Conservation (phyloP, 495 filamentous ascomycete genomes). For the Penicillium simplicissimum region DNA sequence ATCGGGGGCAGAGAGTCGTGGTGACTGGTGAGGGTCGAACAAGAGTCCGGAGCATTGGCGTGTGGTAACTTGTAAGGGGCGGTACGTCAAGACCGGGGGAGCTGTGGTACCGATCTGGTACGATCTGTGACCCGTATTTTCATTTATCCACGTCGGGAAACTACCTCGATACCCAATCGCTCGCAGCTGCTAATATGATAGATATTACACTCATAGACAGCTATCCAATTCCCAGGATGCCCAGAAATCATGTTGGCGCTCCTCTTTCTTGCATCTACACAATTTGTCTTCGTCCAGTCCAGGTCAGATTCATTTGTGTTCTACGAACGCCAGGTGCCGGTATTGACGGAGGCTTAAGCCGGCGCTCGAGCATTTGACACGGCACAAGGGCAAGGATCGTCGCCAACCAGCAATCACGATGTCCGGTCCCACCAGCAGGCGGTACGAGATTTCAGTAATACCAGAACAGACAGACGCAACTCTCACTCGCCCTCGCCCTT, state of each 20-base stretch:
- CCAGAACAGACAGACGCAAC: background rate
- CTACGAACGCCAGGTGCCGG: background rate
- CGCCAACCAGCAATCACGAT: constrained; percentile 1
- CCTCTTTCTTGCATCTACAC: background rate
- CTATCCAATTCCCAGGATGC: too few species aligned
- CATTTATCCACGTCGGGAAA: background rate
- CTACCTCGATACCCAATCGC: too few species aligned
- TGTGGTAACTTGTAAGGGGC: constrained; percentile 8
- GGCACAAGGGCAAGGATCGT: constrained; percentile 9
- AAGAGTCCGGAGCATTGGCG: background rate
- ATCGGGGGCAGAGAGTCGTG: background rate
- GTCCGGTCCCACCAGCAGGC: background rate
- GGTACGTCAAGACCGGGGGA: constrained; percentile 12
- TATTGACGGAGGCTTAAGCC: background rate
- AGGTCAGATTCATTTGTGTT: background rate
- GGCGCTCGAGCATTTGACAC: constrained; percentile 5
- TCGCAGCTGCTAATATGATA: too few species aligned
- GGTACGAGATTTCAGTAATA: background rate
- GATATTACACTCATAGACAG: too few species aligned
- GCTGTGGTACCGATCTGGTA: constrained; percentile 1
- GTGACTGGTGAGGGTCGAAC: background rate
- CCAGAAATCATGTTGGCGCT: too few species aligned
- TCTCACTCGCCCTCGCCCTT: background rate
- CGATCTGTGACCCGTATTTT: constrained; percentile 1
- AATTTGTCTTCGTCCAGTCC: background rate